phyloP scores from a whole-genome alignment of 345 rosid species.

The Hibiscus mutabilis region DNA sequence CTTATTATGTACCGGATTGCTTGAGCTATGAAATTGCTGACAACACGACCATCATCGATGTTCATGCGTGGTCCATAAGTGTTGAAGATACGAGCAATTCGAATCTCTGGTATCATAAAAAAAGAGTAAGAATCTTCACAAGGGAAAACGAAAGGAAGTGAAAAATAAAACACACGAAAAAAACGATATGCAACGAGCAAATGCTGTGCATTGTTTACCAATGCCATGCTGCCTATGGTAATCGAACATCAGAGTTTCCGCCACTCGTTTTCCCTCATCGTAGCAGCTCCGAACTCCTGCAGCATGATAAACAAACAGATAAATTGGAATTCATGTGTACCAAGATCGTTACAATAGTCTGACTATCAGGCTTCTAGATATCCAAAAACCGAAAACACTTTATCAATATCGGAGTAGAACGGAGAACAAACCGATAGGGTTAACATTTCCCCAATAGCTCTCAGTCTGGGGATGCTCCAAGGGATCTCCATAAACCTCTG shows the following conservation, averaged over 20 bases:
- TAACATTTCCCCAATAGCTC: constrained; percentile 95
- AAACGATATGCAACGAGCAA: background rate
- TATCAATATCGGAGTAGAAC: background rate
- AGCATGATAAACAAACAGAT: background rate
- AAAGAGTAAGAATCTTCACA: background rate
- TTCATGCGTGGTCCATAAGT: constrained; percentile 97
- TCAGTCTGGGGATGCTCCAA: constrained; percentile 83
- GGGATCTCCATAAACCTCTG: constrained; percentile 95
- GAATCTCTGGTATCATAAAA: constrained; percentile 39
- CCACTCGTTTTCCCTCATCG: constrained; percentile 93
- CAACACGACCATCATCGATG: constrained; percentile 93
- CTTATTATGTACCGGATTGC: constrained; percentile 58
- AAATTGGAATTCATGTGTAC: background rate
- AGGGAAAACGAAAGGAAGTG: background rate
- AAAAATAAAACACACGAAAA: background rate
- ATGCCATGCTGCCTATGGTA: constrained; percentile 93
- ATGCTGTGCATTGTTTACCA: constrained; percentile 31
- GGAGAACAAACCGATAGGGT: constrained; percentile 66
- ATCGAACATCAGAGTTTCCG: constrained; percentile 92
- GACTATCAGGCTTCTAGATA: no score
- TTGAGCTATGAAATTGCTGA: constrained; percentile 95
- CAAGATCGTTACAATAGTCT: no score
- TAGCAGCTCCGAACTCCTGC: constrained; percentile 93
- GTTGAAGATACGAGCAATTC: constrained; percentile 89
- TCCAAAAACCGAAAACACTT: no score